Base-by-base conservation (phyloP, 2,329 filamentous ascomycete genomes). In the Cladosporium sp. region DNA sequence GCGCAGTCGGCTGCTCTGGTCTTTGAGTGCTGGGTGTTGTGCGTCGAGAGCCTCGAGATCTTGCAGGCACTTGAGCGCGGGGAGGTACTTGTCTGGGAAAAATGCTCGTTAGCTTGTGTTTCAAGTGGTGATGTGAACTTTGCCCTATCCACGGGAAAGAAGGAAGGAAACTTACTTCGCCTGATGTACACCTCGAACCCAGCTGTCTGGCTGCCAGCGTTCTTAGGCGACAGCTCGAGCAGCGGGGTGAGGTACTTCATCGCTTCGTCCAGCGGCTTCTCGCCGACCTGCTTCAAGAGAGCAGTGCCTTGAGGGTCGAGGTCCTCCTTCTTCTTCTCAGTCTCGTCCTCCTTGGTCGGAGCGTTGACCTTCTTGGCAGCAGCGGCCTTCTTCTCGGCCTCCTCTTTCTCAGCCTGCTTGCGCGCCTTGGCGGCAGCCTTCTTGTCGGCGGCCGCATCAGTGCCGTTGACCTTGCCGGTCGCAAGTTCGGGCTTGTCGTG, bases 131-230 rank as follows among this genome's bases (percentile, higher is more conserved):
- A 3, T 18, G 25, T n/a, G 26, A 6, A 11, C n/a, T 30, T 2
- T 32, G 8, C 28, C 21, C 5, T 14, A 11, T 25, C 2, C 46
- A 3, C 25, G 10, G 26, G 10, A 28, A 8, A 14, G 28, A 26
- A 49, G 18, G 21, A 4, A 11, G 49, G 26, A n/a, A 13, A 81
- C 89, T 84, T 86, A 96, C 93, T 88, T 81, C 90, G 86, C 74
- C 93, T 86, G 66, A 96, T 83, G 76, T 92, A 93, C 21, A 99
- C 90, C 80, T 98, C 93, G 72, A 97, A 98, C 5, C 93, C 95
- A 61, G 89, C 87, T 69, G 89, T 85, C 79, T 99, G 95, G 25
- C 87, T 91, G 67, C 95, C 88, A 57, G 96, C 86, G 75, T 88
- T 91, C 80, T 90, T 87, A 1, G 93, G 89, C 73, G 89, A 93